A percentile compares a stretch with the other conserved stretches of the same genome.
These are phyloP conservation scores for Hordeum pubiflorum DNA, from an alignment of 202 grass and related monocot genomes.

Conservation along the genomic window DNA sequence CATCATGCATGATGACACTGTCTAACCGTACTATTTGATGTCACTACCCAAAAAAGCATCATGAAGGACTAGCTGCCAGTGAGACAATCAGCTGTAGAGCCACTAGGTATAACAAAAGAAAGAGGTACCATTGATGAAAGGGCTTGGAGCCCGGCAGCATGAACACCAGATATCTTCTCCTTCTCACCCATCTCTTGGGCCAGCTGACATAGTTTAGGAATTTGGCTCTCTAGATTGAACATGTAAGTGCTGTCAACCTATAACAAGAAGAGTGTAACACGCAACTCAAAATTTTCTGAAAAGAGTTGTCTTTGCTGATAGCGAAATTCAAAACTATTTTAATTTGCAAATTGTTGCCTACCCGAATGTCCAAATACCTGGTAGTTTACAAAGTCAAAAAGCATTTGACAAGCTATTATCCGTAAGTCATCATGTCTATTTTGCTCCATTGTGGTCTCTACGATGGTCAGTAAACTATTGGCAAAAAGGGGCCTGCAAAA, in stretches of 20 bases:
- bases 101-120: conserved; percentile 4
- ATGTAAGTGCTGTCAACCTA: conserved; percentile 85
- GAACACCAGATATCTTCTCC: conserved; percentile 49
- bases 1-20: neutral
- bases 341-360: conserved; percentile 1
- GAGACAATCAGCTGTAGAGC: neutral
- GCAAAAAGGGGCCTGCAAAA: conserved; percentile 86
- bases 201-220: conserved; percentile 73
- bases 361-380: conserved; percentile 62
- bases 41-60: neutral
- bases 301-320: neutral
- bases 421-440: conserved; percentile 72
- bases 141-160: conserved; percentile 68
- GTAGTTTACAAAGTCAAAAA: conserved; percentile 92
- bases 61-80: conserved; percentile 24
- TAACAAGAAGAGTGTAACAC: conserved; percentile 8
- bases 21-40: conserved; percentile 13
- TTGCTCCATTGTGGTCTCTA: conserved; percentile 85
- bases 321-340: conserved; percentile 15
- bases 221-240: conserved; percentile 94
- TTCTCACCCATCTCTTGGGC: conserved; percentile 74
- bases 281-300: conserved; percentile 20
- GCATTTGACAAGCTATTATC: conserved; percentile 60
- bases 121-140: conserved; percentile 90
- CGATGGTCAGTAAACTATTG: conserved; percentile 76